phyloP scores from a whole-genome alignment of 1,284 basidiomycete genomes.

The Rhodotorula glutinis region DNA sequence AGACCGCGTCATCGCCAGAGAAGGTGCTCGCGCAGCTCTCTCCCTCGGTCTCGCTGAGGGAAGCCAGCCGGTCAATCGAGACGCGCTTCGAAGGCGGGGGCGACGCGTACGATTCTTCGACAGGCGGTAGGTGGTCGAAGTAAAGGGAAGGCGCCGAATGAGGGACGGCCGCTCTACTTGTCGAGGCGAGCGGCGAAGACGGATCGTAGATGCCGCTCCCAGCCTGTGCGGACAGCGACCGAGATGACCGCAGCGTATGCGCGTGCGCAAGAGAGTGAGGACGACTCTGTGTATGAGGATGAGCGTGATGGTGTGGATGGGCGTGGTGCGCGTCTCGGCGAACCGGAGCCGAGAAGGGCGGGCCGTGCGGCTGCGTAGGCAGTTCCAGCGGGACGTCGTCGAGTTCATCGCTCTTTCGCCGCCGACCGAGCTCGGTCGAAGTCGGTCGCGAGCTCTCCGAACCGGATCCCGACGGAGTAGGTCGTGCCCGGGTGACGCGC shows the following conservation, averaged over 20 bases:
- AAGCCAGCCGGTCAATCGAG: conserved; percentile 29
- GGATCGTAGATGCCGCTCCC: background rate
- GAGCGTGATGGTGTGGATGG: background rate
- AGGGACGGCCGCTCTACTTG: conserved; percentile 9
- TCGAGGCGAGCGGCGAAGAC: background rate
- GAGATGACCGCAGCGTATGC: conserved; percentile 31
- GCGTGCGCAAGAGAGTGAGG: conserved; percentile 35
- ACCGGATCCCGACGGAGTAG: background rate
- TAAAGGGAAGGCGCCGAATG: conserved; percentile 8
- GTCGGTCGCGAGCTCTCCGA: background rate
- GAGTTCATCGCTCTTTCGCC: conserved; percentile 39
- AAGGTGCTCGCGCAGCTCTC: conserved; percentile 4
- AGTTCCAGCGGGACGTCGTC: conserved; percentile 33
- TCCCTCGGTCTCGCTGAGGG: conserved; percentile 10
- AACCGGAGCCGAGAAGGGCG: background rate
- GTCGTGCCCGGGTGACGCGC: conserved; percentile 6
- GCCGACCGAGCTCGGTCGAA: conserved; percentile 13
- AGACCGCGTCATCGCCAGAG: conserved; percentile 27
- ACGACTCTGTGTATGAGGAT: background rate
- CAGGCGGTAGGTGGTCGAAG: conserved; percentile 15
- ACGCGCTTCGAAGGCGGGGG: conserved; percentile 35
- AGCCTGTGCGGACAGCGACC: conserved; percentile 31
- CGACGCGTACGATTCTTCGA: background rate
- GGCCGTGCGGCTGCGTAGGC: background rate
- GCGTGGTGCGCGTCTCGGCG: conserved; percentile 22